A percentile compares a stretch with the other conserved stretches of the same genome.
phyloP scores from a whole-genome alignment of 495 filamentous ascomycete species.

The Clohesyomyces aquaticus region DNA sequence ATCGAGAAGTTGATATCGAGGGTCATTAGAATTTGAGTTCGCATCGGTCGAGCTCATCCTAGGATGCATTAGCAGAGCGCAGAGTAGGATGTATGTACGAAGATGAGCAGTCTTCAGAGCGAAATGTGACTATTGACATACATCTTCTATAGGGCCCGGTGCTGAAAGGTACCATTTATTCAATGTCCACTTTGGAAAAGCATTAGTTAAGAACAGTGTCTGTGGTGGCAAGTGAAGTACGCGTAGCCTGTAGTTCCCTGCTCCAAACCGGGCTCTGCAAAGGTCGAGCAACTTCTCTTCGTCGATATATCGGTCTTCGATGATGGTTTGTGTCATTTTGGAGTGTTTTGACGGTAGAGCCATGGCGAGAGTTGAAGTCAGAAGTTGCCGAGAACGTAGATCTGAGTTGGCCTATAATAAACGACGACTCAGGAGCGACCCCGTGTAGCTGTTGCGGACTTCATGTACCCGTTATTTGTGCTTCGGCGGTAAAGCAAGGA shows the following conservation, averaged over 20 bases:
- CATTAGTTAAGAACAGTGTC: neutral
- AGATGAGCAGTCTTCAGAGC: too few relatives aligned
- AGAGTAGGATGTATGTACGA: too few relatives aligned
- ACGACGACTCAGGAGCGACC: too few relatives aligned
- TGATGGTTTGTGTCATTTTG: slow-evolving; percentile 18
- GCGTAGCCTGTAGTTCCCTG: slow-evolving; percentile 5
- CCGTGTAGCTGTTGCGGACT: too few relatives aligned
- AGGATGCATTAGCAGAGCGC: neutral
- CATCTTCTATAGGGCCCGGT: slow-evolving; percentile 6
- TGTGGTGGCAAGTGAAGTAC: neutral
- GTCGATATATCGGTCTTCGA: slow-evolving; percentile 23
- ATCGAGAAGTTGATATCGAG: neutral
- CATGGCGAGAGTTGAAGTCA: neutral
- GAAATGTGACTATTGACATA: slow-evolving; percentile 9
- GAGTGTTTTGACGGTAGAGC: neutral
- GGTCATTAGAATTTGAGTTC: neutral
- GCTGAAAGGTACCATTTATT: slow-evolving; percentile 17
- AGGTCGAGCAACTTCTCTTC: slow-evolving; percentile 16
- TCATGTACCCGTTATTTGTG: too few relatives aligned
- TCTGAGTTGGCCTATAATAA: too few relatives aligned
- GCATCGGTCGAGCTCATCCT: slow-evolving; percentile 17
- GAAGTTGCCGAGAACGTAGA: too few relatives aligned
- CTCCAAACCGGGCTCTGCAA: slow-evolving; percentile 6
- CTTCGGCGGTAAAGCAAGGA: too few relatives aligned
- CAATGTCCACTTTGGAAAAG: slow-evolving; percentile 2